Evolutionary conservation across 306 rosid genomes (phyloP).

Genomic region (Pachyrhizus erosus): DNA sequence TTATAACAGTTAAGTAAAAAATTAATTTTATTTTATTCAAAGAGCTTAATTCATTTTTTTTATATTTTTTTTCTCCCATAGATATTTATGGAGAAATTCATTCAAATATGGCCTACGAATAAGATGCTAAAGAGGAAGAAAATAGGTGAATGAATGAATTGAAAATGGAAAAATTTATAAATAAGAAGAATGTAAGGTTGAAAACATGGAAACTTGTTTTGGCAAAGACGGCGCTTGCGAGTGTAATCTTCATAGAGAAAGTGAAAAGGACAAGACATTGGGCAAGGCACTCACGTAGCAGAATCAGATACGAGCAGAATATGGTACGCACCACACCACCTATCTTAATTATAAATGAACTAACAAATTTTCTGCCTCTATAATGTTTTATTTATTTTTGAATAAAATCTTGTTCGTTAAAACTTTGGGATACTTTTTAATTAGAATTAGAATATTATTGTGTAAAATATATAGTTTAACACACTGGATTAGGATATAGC

Average conservation of each 20-base stretch:
- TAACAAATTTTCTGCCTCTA: too few species aligned
- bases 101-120: neutral
- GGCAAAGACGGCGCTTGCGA: constrained; percentile 20
- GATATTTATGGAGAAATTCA: neutral
- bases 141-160: neutral
- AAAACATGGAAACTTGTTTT: neutral
- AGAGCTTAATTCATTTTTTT: too few species aligned
- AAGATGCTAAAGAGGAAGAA: neutral
- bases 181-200: neutral
- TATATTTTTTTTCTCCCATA: neutral
- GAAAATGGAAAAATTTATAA: neutral
- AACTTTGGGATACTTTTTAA: neutral
- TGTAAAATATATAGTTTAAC: neutral
- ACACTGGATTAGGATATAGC: neutral
- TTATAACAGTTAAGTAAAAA: too few species aligned
- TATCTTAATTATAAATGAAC: too few species aligned
- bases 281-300: neutral
- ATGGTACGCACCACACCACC: neutral
- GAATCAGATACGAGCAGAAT: neutral
- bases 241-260: neutral
- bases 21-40: too few species aligned
- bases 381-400: neutral
- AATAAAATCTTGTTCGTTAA: neutral
- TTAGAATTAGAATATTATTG: neutral
- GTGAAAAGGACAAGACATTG: constrained; percentile 42